Conservation (phyloP, 2,329 filamentous ascomycete species). For the Nothopassalora personata region DNA sequence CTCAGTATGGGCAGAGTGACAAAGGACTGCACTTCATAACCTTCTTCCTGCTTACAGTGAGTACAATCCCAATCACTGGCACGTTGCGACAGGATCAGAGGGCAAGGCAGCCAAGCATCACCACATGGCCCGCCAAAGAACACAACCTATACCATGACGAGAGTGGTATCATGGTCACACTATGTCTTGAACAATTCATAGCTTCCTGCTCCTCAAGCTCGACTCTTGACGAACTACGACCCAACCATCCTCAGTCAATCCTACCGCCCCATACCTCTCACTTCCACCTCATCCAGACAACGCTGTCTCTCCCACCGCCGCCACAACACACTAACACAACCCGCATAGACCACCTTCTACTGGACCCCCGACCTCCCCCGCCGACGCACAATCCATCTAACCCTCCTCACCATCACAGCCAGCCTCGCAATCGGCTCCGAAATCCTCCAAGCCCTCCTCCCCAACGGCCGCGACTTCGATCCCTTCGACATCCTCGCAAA, state of each 20-base stretch:
- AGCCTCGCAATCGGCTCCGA: constrained; percentile 68
- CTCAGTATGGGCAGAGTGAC: constrained; percentile 66
- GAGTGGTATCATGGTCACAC: not conserved
- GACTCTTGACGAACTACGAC: too few species aligned
- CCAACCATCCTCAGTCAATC: too few species aligned
- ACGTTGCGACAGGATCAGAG: constrained; percentile 1
- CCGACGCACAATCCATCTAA: constrained; percentile 77
- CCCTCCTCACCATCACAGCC: constrained; percentile 72
- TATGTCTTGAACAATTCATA: not conserved
- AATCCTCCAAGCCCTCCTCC: constrained; percentile 68
- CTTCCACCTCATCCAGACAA: too few species aligned
- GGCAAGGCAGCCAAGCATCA: not conserved
- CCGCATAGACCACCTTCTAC: constrained; percentile 60
- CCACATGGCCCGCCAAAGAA: not conserved
- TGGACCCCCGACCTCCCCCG: constrained; percentile 93
- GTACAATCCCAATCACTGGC: constrained; percentile 3
- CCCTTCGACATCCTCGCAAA: constrained; percentile 85
- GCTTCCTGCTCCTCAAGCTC: too few species aligned
- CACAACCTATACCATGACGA: not conserved
- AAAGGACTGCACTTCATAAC: constrained; percentile 81
- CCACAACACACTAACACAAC: constrained; percentile 7
- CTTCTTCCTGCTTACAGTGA: constrained; percentile 81
- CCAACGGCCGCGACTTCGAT: constrained; percentile 58
- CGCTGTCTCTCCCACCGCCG: not conserved
- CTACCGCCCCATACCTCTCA: too few species aligned